Evolutionary conservation across 2,329 filamentous ascomycete genomes (phyloP), one percentile per base, ranked within the genome.

Genomic region (Penicillium sp.): DNA sequence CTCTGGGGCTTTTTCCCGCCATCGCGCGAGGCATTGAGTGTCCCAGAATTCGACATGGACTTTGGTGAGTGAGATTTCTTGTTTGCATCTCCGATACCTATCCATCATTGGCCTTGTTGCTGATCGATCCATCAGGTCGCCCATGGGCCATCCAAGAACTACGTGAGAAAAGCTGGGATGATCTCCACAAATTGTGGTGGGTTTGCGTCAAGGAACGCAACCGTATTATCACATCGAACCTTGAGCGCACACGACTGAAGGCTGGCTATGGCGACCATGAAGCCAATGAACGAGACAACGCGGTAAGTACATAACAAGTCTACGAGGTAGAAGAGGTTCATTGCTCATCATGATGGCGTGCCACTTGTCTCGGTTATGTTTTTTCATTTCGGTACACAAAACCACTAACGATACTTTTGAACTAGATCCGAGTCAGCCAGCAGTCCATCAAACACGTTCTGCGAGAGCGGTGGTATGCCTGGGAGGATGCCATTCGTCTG

Each of bases 151-250:
- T 85, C 6, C 78, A 86, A 66, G 92, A 98, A 70, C 72, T 98
- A 56, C 77, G 89, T 47, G 74, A 77, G 47, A 95, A 95, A 69
- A 87, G 83, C 47, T 98, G 88, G 85, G 86, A 95, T 45, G 89
- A 96, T 63, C 69, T 98, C 54, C 89, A 96, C 65, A 72, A 74
- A 45, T 73, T 98, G 57, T 98, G 90, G 88, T 98, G 89, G 87
- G 77, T 88, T 38, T 96, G 92, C 62, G 76, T 84, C 43, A 88
- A 85, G 69, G 92, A 98, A 70, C 75, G 85, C 55, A 98, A 98
- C 67, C 78, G 85, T 51, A 78, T 96, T 52, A 74, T 79, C n/a
- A 96, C 93, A 18, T 80, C 83, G 51, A 73, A 73, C 36, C 65
- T 73, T 40, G 87, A 94, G 70, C 75, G 85, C 54, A 59, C 70